Conservation (phyloP, 306 rosid species). For the Vigna trinervia region DNA sequence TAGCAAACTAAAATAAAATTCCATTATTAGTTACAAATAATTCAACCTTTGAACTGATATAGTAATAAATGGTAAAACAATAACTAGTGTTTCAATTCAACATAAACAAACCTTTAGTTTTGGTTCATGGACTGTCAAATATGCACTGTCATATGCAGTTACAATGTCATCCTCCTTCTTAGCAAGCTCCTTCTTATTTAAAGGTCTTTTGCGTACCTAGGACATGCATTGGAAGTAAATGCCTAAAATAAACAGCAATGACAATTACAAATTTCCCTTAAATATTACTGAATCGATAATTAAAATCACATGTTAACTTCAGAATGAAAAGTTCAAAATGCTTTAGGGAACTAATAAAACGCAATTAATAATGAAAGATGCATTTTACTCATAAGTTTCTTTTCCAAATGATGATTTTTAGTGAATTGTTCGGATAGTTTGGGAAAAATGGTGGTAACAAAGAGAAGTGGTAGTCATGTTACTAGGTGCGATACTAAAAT, state of each 20-base stretch:
- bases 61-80: conserved; percentile 25
- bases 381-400: conserved; percentile 28
- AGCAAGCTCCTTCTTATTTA: conserved; percentile 92
- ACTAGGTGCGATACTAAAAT: background rate
- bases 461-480: conserved; percentile 3
- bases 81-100: conserved; percentile 30
- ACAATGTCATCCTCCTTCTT: conserved; percentile 98
- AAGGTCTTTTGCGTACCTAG: conserved; percentile 96
- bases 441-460: background rate
- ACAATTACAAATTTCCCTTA: conserved; percentile 24
- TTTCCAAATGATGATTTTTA: conserved; percentile 27
- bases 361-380: conserved; percentile 26
- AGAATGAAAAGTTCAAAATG: conserved; percentile 21
- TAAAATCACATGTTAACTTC: conserved; percentile 19
- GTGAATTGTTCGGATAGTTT: conserved; percentile 6
- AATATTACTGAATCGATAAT: conserved; percentile 12
- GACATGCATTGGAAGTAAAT: conserved; percentile 36
- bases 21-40: conserved; percentile 28
- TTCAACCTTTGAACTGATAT: conserved; percentile 41
- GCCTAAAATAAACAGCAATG: background rate
- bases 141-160: conserved; percentile 68
- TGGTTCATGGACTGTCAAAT: conserved; percentile 88
- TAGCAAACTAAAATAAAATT: conserved; percentile 22
- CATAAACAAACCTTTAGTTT: conserved; percentile 74
- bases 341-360: background rate